Percentiles rank a stretch among this genome's conserved stretches.
Conservation (phyloP, 305 asterid species). For the Rubia tinctorum region DNA sequence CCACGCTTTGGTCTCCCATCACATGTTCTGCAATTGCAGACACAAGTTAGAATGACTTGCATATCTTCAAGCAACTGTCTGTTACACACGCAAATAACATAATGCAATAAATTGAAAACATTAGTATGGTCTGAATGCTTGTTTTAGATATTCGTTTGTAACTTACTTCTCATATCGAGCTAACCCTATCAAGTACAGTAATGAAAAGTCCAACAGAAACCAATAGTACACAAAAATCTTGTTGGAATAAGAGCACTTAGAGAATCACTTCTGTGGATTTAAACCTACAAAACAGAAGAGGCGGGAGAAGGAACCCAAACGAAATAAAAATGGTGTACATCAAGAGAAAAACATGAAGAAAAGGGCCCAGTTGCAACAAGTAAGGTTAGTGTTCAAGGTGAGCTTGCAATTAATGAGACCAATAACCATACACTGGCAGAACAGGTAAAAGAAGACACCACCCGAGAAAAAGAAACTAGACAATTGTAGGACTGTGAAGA, state of each 20-base stretch:
- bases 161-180: not conserved
- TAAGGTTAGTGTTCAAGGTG: not conserved
- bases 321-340: not conserved
- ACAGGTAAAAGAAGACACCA: not conserved
- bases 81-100: not conserved
- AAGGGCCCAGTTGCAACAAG: not conserved
- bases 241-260: not conserved
- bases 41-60: conserved; percentile 6
- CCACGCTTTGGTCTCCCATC: conserved; percentile 50
- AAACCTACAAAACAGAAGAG: not conserved
- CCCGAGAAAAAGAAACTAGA: not conserved
- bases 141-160: not conserved
- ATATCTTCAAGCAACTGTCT: conserved; percentile 12
- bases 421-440: not conserved
- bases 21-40: conserved; percentile 35
- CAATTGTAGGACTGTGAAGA: not conserved
- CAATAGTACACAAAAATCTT: not conserved
- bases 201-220: not conserved
- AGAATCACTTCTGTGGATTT: not conserved
- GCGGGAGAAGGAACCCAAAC: not conserved
- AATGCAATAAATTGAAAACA: not conserved
- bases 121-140: not conserved
- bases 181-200: not conserved
- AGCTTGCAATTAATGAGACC: not conserved
- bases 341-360: not conserved